Conservation (phyloP, 805 yeast genomes). For the Metschnikowia arizonensis region DNA sequence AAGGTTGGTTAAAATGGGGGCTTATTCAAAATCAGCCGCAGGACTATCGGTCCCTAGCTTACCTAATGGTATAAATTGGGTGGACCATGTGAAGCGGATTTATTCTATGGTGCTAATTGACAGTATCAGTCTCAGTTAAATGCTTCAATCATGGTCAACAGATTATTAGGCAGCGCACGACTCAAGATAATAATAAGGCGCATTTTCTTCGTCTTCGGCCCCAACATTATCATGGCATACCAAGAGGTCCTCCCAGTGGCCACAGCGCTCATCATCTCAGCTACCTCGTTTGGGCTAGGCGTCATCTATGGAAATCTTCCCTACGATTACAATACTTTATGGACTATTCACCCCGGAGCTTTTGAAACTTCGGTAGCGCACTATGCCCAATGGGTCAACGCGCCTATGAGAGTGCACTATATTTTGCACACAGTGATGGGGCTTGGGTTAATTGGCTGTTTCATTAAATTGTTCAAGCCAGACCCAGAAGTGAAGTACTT, state of each 20-base stretch:
- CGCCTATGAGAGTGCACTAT: conserved; percentile 57
- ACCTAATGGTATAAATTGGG: too few species aligned
- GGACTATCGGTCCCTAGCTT: too few species aligned
- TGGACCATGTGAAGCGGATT: too few species aligned
- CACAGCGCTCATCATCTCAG: conserved; percentile 38
- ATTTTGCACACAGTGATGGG: conserved; percentile 57
- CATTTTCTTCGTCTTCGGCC: not conserved
- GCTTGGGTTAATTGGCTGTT: conserved; percentile 67
- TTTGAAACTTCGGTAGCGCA: conserved; percentile 64
- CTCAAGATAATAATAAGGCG: too few species aligned
- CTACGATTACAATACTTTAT: conserved; percentile 73
- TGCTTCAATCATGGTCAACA: too few species aligned
- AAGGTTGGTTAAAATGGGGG: too few species aligned
- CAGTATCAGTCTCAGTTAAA: too few species aligned
- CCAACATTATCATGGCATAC: conserved; percentile 25
- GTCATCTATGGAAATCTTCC: conserved; percentile 73
- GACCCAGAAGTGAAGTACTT: conserved; percentile 76
- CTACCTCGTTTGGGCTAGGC: conserved; percentile 79
- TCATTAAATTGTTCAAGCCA: conserved; percentile 84
- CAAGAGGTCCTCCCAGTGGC: conserved; percentile 46
- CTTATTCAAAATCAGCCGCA: too few species aligned
- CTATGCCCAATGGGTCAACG: conserved; percentile 67
- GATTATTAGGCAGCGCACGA: not conserved
- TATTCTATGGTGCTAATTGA: too few species aligned
- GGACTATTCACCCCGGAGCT: conserved; percentile 51